Percentiles rank a stretch among this genome's conserved stretches.
phyloP scores from a whole-genome alignment of 371 early-diverging fungal genomes.

The Batrachochytrium dendrobatidis region DNA sequence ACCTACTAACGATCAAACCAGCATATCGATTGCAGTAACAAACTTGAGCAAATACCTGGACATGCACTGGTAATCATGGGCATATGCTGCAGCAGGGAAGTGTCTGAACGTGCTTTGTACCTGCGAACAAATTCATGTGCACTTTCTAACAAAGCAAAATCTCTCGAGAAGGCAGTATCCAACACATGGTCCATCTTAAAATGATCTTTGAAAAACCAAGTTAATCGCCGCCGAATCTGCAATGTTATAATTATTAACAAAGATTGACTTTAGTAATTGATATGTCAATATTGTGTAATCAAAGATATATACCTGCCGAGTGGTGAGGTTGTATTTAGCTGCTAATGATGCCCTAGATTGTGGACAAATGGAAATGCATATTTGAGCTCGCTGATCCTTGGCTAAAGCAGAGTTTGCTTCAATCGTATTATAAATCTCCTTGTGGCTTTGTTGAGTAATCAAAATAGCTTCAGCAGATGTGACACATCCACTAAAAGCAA shows the following conservation, averaged over 20 bases:
- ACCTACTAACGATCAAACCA: too few species aligned
- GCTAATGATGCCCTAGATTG: conserved; percentile 88
- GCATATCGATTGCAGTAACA: too few species aligned
- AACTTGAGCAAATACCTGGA: conserved; percentile 49
- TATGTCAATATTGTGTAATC: neutral
- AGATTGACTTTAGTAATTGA: too few species aligned
- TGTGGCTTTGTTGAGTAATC: conserved; percentile 82
- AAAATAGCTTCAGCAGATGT: conserved; percentile 94
- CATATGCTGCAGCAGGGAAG: conserved; percentile 24
- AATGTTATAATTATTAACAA: neutral
- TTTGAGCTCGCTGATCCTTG: conserved; percentile 7
- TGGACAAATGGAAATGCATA: conserved; percentile 81
- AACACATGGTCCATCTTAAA: conserved; percentile 79
- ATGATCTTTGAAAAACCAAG: conserved; percentile 52
- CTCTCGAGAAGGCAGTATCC: conserved; percentile 81
- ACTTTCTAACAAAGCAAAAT: conserved; percentile 75
- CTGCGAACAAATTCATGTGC: conserved; percentile 82
- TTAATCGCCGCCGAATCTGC: conserved; percentile 41
- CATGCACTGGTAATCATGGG: conserved; percentile 80
- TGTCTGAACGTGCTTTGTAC: conserved; percentile 31
- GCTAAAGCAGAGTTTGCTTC: conserved; percentile 45
- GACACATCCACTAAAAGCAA: conserved; percentile 78
- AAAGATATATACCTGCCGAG: conserved; percentile 3
- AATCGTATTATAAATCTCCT: conserved; percentile 72
- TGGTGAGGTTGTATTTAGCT: conserved; percentile 62